Percentiles rank a stretch among this genome's conserved stretches.
Conservation (phyloP, 1,284 basidiomycete species). For the Sphagnurus paluster region DNA sequence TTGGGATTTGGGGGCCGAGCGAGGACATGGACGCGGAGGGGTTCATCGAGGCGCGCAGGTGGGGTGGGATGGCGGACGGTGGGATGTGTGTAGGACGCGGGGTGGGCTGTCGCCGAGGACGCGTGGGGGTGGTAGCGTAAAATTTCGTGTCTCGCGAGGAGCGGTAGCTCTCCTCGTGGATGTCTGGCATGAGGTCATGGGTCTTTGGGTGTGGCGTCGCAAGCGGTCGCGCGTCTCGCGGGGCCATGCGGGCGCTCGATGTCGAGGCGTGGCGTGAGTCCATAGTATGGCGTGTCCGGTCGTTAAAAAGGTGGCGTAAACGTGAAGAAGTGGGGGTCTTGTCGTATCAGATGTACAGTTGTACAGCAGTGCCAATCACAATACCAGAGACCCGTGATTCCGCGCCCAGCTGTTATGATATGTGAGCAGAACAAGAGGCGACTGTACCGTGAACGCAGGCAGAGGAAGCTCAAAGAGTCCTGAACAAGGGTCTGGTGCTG, state of each 20-base stretch:
- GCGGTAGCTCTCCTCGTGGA: too few species aligned
- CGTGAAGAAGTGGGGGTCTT: too few species aligned
- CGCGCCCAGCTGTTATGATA: conserved; percentile 6
- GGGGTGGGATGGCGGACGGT: background rate
- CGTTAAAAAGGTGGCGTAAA: too few species aligned
- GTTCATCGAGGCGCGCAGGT: background rate
- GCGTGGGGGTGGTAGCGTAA: background rate
- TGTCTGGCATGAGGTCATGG: too few species aligned
- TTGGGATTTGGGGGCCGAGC: background rate
- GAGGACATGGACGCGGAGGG: background rate
- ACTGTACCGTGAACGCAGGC: conserved; percentile 6
- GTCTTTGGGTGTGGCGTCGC: too few species aligned
- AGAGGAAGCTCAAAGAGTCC: background rate
- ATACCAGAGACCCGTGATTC: too few species aligned
- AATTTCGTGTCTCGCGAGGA: too few species aligned
- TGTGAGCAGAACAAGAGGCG: conserved; percentile 6
- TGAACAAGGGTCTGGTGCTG: conserved; percentile 11
- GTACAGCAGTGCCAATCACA: background rate
- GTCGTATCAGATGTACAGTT: too few species aligned
- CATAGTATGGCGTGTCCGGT: too few species aligned
- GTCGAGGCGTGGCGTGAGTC: too few species aligned
- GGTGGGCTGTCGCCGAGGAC: background rate
- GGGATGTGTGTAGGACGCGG: background rate
- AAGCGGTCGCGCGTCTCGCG: too few species aligned
- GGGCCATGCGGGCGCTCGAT: too few species aligned